phyloP scores from a whole-genome alignment of 192 early-diverging fungal species.

The Rhizophagus prolifer region DNA sequence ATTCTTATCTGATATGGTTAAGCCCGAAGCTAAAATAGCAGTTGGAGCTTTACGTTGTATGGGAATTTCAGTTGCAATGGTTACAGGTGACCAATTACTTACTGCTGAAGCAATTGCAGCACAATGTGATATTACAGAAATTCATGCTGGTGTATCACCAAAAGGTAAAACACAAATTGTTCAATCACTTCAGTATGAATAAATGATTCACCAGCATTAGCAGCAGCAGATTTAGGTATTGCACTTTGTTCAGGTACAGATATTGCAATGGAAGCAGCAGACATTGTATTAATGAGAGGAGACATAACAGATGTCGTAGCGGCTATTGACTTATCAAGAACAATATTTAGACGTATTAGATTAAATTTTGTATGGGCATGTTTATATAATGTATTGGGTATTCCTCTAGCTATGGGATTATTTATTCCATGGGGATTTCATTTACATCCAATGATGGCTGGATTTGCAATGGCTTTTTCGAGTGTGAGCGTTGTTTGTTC shows the following conservation, averaged over 20 bases:
- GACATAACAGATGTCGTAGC: conserved; percentile 86
- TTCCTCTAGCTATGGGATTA: conserved; percentile 94
- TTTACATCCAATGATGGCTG: conserved; percentile 90
- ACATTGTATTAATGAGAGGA: conserved; percentile 88
- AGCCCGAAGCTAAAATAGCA: conserved; percentile 71
- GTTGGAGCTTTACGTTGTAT: conserved; percentile 70
- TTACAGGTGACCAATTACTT: conserved; percentile 88
- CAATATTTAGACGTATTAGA: conserved; percentile 83
- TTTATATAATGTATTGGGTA: conserved; percentile 86
- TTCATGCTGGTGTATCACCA: conserved; percentile 90
- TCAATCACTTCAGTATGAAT: conserved; percentile 68
- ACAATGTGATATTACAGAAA: conserved; percentile 78
- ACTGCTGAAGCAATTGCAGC: conserved; percentile 82
- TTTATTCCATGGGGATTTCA: conserved; percentile 83
- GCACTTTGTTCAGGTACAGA: conserved; percentile 89
- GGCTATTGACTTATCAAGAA: conserved; percentile 80
- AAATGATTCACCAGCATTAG: conserved; percentile 93
- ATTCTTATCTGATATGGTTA: conserved; percentile 83
- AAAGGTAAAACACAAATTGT: conserved; percentile 85
- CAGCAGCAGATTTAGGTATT: conserved; percentile 82
- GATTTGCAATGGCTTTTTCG: conserved; percentile 92
- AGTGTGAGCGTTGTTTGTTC: conserved; percentile 91
- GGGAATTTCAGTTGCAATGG: conserved; percentile 83
- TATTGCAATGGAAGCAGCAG: conserved; percentile 93
- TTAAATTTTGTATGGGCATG: conserved; percentile 91